A percentile compares a stretch with the other conserved stretches of the same genome.
These are phyloP conservation scores for Pyrenophora tritici-repentis DNA, from an alignment of 2,329 filamentous ascomycete genomes.

Conservation along the genomic window DNA sequence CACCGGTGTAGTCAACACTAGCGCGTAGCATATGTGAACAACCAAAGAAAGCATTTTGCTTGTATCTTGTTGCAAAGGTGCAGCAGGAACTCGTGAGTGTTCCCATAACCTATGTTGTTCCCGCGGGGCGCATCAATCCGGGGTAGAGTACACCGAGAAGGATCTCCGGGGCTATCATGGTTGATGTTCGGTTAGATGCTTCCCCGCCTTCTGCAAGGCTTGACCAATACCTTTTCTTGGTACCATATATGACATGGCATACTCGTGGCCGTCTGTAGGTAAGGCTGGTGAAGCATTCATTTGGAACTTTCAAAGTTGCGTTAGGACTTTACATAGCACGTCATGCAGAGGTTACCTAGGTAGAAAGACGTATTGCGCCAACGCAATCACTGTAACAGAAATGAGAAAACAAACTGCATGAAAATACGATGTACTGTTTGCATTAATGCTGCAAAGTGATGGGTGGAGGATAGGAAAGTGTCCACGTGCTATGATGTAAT, in stretches of 20 bases:
- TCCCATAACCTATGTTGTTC: neutral
- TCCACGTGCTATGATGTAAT: neutral
- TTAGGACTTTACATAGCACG: too few relatives aligned
- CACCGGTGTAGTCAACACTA: slow-evolving; percentile 2
- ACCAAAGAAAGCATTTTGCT: neutral
- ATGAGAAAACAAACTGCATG: too few relatives aligned
- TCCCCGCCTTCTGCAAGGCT: slow-evolving; percentile 3
- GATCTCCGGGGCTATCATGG: slow-evolving; percentile 4
- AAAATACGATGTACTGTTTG: too few relatives aligned
- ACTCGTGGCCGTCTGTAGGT: too few relatives aligned
- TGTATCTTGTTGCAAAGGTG: neutral
- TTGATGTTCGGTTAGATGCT: slow-evolving; percentile 4
- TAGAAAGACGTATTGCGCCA: too few relatives aligned
- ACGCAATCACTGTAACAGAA: too few relatives aligned
- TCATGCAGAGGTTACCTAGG: too few relatives aligned
- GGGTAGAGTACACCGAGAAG: slow-evolving; percentile 24
- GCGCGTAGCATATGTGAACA: neutral
- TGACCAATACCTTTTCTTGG: neutral
- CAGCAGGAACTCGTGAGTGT: neutral
- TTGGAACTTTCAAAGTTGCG: too few relatives aligned
- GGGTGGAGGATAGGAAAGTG: too few relatives aligned
- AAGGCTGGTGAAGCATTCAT: too few relatives aligned
- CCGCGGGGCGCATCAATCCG: slow-evolving; percentile 5
- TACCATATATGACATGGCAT: too few relatives aligned
- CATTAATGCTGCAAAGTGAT: too few relatives aligned